Evolutionary conservation across 129 eudicot genomes (phyloP).

Genomic region (Artemisia argyi): DNA sequence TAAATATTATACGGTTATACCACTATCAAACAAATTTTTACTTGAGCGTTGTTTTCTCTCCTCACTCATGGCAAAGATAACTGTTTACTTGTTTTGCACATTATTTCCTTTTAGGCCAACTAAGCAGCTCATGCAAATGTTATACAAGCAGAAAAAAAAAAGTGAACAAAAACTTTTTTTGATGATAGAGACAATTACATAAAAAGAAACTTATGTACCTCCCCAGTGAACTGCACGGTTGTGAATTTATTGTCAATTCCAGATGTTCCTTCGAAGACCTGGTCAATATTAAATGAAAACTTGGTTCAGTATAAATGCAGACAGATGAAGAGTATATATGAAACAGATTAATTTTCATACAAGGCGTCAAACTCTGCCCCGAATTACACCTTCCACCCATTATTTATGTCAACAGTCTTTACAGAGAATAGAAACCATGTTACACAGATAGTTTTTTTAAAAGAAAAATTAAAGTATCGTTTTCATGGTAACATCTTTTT

Average conservation of each 20-base stretch:
- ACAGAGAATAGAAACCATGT: background rate
- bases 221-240: constrained; percentile 97
- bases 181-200: background rate
- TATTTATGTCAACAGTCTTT: background rate
- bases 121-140: constrained; percentile 10
- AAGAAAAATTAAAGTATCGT: no score
- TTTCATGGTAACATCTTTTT: no score
- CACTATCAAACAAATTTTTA: constrained; percentile 6
- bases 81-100: background rate
- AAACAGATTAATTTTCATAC: background rate
- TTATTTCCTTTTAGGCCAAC: constrained; percentile 9
- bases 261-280: constrained; percentile 99
- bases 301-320: constrained; percentile 1
- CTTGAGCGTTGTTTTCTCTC: background rate
- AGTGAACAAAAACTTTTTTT: background rate
- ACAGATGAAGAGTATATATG: background rate
- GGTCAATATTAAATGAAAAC: constrained; percentile 15
- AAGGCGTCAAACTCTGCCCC: no score
- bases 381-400: no score
- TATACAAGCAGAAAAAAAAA: constrained; percentile 1
- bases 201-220: constrained; percentile 48
- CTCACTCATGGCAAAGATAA: constrained; percentile 9
- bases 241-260: constrained; percentile 96
- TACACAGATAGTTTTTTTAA: no score
- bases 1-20: constrained; percentile 1